Evolutionary conservation across 495 filamentous ascomycete species (phyloP), one percentile per base, ranked within the genome.

Genomic region (Amphirosellinia nigrospora): DNA sequence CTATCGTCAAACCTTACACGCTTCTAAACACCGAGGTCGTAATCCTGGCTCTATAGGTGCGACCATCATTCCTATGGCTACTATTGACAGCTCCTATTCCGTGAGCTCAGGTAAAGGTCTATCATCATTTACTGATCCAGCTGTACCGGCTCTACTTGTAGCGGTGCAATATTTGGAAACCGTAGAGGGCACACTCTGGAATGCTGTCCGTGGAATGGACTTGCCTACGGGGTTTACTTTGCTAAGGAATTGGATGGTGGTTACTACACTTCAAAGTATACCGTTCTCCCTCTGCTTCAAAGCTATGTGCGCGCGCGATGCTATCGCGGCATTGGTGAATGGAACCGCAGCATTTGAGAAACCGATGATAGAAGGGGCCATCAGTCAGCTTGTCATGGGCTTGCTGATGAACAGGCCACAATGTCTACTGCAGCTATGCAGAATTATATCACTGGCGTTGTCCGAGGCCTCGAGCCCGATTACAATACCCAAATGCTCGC

Each of bases 131-230:
- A 84, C 87, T 50, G 89, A 97, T 73, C 93, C 93, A 0, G 84
- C 86, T 30, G 83, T 98, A 15, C 94, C 96, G 2, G 90, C 96
- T 2, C 83, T 96, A 58, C 85, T 97, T 71, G 93, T 98, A 11
- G 95, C 94, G 1, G 87, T 91, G 38, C 87, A 94, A 13, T 98
- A 97, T 79, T 91, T 99, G 70, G 94, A 97, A 72, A 89, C 93
- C 0, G 91, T 96, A 21, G 96, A 98, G 81, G 96, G 96, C 2
- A 96, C 96, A 6, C 87, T 99, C 28, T 98, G 95, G 94, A 89
- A 89, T 69, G 93, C 93, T 3, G 90, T 97, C 61, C 94, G 96
- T 46, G 96, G 96, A 94, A 90, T 56, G 96, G 96, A 34, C 86
- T 98, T 34, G 96, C 94, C 1, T 99, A 99, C 77, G 93, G 93